These are phyloP conservation scores for Sugiyamaella paludigena DNA, from an alignment of 1,139 yeast genomes.

Conservation along the genomic window DNA sequence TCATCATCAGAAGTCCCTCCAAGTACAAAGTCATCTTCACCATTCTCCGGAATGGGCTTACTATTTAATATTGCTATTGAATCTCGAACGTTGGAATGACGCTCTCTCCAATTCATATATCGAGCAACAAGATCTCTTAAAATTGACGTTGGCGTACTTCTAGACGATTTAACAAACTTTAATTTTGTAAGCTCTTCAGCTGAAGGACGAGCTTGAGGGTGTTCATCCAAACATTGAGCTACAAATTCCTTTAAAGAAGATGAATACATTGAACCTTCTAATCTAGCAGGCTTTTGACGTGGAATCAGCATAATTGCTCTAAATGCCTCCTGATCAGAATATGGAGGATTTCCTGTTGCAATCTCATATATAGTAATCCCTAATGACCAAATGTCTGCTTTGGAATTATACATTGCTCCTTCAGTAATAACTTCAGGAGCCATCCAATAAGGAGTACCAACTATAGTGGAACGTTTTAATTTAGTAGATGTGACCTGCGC, in stretches of 20 bases:
- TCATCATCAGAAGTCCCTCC: constrained; percentile 32
- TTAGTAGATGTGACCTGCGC: constrained; percentile 83
- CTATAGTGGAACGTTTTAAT: constrained; percentile 86
- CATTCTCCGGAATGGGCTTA: constrained; percentile 22
- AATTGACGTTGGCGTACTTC: constrained; percentile 55
- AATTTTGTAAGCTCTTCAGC: constrained; percentile 83
- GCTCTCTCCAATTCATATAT: constrained; percentile 64
- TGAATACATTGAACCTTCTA: constrained; percentile 87
- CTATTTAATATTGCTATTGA: constrained; percentile 29
- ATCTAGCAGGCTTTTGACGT: constrained; percentile 87
- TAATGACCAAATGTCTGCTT: constrained; percentile 90
- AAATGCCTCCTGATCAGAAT: constrained; percentile 90
- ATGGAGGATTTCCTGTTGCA: constrained; percentile 97
- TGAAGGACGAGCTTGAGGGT: constrained; percentile 79
- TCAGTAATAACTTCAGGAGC: constrained; percentile 98
- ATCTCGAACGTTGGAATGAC: constrained; percentile 35
- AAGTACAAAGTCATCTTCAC: constrained; percentile 29
- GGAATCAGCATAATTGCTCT: constrained; percentile 94
- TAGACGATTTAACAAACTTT: constrained; percentile 64
- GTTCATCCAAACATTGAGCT: constrained; percentile 90
- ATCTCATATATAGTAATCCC: constrained; percentile 94
- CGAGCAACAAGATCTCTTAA: constrained; percentile 77
- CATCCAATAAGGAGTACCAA: constrained; percentile 99
- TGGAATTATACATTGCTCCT: constrained; percentile 79
- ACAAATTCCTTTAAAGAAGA: constrained; percentile 77